These are phyloP conservation scores for Ophiostoma sp. DNA, from an alignment of 2,329 filamentous ascomycete species.

Conservation along the genomic window DNA sequence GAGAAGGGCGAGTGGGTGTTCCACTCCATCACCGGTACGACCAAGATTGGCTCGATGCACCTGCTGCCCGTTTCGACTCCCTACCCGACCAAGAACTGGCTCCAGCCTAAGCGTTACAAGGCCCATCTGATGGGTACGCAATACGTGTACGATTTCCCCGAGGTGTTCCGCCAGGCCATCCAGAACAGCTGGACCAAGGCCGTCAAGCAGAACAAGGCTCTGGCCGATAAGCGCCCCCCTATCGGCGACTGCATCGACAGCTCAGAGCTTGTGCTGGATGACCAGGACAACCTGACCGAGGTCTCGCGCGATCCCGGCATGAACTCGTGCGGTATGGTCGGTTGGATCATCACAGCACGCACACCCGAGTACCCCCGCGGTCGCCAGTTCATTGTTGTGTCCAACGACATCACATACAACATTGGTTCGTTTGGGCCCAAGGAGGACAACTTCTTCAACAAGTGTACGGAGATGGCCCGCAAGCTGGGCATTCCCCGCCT, in stretches of 20 bases:
- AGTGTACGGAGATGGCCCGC: slow-evolving; percentile 93
- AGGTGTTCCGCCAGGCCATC: slow-evolving; percentile 96
- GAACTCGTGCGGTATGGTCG: slow-evolving; percentile 97
- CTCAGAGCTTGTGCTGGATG: slow-evolving; percentile 90
- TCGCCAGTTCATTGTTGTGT: slow-evolving; percentile 88
- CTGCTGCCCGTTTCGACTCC: slow-evolving; percentile 83
- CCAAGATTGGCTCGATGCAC: slow-evolving; percentile 93
- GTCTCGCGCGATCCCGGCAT: slow-evolving; percentile 92
- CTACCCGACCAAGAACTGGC: slow-evolving; percentile 96
- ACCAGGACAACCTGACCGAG: slow-evolving; percentile 84
- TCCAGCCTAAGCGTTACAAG: slow-evolving; percentile 99
- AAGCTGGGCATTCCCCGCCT: slow-evolving; percentile 90
- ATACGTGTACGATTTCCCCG: slow-evolving; percentile 99
- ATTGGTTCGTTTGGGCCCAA: slow-evolving; percentile 95
- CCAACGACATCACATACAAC: slow-evolving; percentile 99
- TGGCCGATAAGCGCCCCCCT: slow-evolving; percentile 75
- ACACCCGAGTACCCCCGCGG: slow-evolving; percentile 94
- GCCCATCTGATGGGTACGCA: slow-evolving; percentile 98
- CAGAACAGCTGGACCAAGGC: slow-evolving; percentile 88
- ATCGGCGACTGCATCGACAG: slow-evolving; percentile 89
- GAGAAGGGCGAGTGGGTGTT: slow-evolving; percentile 98
- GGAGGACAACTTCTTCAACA: slow-evolving; percentile 98
- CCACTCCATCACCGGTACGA: slow-evolving; percentile 93
- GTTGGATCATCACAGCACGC: slow-evolving; percentile 90
- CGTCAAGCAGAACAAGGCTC: slow-evolving; percentile 63